These are phyloP conservation scores for Lodderomyces oxycetoniae DNA, from an alignment of 1,139 yeast species.

Conservation along the genomic window DNA sequence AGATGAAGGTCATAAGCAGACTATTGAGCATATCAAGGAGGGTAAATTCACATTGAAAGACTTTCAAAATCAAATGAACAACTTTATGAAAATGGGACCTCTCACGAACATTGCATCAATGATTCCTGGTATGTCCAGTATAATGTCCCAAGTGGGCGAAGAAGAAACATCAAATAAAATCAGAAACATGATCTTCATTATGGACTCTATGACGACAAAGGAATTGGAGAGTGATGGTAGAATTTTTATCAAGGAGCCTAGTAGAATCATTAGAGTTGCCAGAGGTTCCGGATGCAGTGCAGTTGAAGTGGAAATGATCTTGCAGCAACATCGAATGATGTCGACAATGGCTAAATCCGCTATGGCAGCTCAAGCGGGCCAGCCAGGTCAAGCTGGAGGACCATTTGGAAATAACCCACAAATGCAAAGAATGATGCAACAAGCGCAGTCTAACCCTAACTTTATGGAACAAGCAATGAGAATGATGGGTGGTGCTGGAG, in stretches of 20 bases:
- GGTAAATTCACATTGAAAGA: constrained; percentile 92
- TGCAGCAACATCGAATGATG: constrained; percentile 92
- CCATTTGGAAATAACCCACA: constrained; percentile 25
- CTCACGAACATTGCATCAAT: constrained; percentile 86
- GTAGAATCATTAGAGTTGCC: constrained; percentile 85
- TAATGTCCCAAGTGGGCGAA: constrained; percentile 85
- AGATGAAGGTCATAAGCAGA: constrained; percentile 67
- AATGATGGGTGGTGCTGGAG: constrained; percentile 48
- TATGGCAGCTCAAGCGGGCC: constrained; percentile 49
- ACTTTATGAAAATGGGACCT: constrained; percentile 95
- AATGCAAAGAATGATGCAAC: constrained; percentile 47
- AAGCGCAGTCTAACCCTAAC: constrained; percentile 47
- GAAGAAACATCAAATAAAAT: constrained; percentile 80
- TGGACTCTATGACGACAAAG: constrained; percentile 94
- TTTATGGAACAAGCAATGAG: constrained; percentile 53
- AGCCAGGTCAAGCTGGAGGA: constrained; percentile 23
- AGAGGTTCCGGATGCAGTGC: constrained; percentile 95
- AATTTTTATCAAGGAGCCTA: constrained; percentile 74
- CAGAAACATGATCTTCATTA: constrained; percentile 83
- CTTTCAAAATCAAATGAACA: constrained; percentile 92
- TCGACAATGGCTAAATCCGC: constrained; percentile 84
- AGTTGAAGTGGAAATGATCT: constrained; percentile 88
- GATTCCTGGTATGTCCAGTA: constrained; percentile 89
- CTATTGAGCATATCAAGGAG: constrained; percentile 89
- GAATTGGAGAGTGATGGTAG: constrained; percentile 91